Evolutionary conservation across 2,329 filamentous ascomycete species (phyloP), one percentile per base, ranked within the genome.

Genomic region (Colletotrichum tropicicola): DNA sequence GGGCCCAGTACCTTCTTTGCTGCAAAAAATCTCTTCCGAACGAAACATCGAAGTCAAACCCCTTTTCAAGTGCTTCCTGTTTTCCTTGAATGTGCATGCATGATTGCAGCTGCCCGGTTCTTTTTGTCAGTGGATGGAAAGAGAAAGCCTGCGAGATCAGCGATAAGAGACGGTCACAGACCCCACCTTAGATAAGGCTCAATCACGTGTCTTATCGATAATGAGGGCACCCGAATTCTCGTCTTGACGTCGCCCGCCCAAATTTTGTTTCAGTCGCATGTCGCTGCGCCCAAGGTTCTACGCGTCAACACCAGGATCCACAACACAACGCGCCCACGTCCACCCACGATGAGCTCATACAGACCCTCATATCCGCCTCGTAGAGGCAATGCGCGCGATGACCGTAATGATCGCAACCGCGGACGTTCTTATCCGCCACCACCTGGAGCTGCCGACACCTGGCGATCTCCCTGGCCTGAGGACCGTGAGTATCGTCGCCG

Each of bases 281-380:
- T 49, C 41, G 23, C 35, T 47, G 23, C 28, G 41, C 55, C 47
- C 44, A 57, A 39, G 4, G 13, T 39, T 61, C 43, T 61, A 65
- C 61, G 61, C 61, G 61, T 61, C 61, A 65, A 65, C 61, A 55
- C 49, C 49, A 61, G 61, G 49, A 61, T 65, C 61, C 61, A 65
- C 61, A 45, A 6, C 61, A 32, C 21, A 65, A 61, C 61, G 37
- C 59, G 63, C 47, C 59, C 52, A 66, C 41, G 9, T 57, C 28
- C 59, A 59, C 47, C 59, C 52, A 66, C 41, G 9, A 66, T 66
- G 63, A 66, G 63, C 45, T 63, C 63, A 13, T 66, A 66, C 41
- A 58, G 63, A 53, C 63, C 63, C 43, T 65, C 62, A 7, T 64
- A 66, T 27, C 39, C 51, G 21, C 52, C 62, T 51, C 51, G 51